These are phyloP conservation scores for Yamadazyma spencermartinsiae DNA, from an alignment of 1,139 yeast species.

Conservation along the genomic window DNA sequence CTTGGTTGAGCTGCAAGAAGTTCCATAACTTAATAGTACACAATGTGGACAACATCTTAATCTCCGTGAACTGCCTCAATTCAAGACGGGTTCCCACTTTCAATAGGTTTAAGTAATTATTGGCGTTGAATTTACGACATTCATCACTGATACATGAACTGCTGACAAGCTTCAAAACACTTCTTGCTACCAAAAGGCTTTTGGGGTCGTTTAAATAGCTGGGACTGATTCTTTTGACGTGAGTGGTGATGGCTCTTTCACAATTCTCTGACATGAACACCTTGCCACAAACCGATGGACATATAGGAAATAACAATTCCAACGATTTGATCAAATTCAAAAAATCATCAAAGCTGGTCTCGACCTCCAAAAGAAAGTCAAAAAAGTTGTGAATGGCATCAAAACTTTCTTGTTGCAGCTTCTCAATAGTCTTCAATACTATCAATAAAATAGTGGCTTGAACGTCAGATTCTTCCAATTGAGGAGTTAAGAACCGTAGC, in stretches of 20 bases:
- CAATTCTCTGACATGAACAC: conserved; percentile 14
- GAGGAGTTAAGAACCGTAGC: conserved; percentile 22
- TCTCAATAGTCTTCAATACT: conserved; percentile 25
- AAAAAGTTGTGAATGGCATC: conserved; percentile 26
- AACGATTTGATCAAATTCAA: conserved; percentile 19
- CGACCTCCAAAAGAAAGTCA: conserved; percentile 21
- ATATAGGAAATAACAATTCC: conserved; percentile 15
- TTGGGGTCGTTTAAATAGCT: conserved; percentile 7
- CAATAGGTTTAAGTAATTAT: conserved; percentile 30
- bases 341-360: conserved; percentile 17
- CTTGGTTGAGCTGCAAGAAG: conserved; percentile 24
- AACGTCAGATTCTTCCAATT: conserved; percentile 13
- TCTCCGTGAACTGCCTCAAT: conserved; percentile 14
- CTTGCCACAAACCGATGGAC: conserved; percentile 14
- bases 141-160: conserved; percentile 39
- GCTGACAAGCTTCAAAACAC: conserved; percentile 27
- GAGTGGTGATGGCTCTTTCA: conserved; percentile 7
- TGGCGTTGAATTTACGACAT: conserved; percentile 34
- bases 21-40: conserved; percentile 48
- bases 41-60: conserved; percentile 34
- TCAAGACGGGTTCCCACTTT: conserved; percentile 20
- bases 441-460: conserved; percentile 26
- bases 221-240: conserved; percentile 11
- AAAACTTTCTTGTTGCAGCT: conserved; percentile 16
- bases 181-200: conserved; percentile 4